Conservation (phyloP, 2,329 filamentous ascomycete genomes). For the Teratosphaeria epicoccoides region DNA sequence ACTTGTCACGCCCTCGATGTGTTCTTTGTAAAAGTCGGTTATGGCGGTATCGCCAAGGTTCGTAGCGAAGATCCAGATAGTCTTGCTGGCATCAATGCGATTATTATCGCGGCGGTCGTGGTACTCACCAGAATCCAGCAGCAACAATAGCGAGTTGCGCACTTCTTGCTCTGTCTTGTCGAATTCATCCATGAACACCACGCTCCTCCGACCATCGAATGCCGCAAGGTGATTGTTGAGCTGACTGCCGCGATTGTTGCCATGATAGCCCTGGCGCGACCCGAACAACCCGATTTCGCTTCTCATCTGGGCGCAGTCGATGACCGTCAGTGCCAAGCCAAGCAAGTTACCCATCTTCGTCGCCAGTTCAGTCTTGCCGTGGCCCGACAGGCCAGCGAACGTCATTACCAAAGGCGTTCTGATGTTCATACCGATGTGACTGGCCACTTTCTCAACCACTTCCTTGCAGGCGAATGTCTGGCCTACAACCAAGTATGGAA, state of each 20-base stretch:
- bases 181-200: conserved; percentile 45
- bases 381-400: conserved; percentile 38
- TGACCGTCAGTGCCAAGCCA: neutral
- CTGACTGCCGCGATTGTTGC: conserved; percentile 28
- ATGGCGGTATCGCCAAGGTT: conserved; percentile 34
- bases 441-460: conserved; percentile 1
- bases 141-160: conserved; percentile 34
- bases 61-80: conserved; percentile 41
- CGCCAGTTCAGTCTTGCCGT: conserved; percentile 42
- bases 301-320: conserved; percentile 31
- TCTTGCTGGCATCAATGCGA: conserved; percentile 33
- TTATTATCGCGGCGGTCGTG: conserved; percentile 28
- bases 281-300: conserved; percentile 36
- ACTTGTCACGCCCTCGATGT: conserved; percentile 16
- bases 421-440: conserved; percentile 2
- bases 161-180: conserved; percentile 37
- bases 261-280: conserved; percentile 25
- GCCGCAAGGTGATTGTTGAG: conserved; percentile 40
- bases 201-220: conserved; percentile 26
- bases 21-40: conserved; percentile 28
- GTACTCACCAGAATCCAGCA: conserved; percentile 37
- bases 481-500: conserved; percentile 2
- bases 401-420: conserved; percentile 17
- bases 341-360: conserved; percentile 24
- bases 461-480: conserved; percentile 1